Evolutionary conservation across 371 early-diverging fungal genomes (phyloP).

Genomic region (Mucor plumbeus): DNA sequence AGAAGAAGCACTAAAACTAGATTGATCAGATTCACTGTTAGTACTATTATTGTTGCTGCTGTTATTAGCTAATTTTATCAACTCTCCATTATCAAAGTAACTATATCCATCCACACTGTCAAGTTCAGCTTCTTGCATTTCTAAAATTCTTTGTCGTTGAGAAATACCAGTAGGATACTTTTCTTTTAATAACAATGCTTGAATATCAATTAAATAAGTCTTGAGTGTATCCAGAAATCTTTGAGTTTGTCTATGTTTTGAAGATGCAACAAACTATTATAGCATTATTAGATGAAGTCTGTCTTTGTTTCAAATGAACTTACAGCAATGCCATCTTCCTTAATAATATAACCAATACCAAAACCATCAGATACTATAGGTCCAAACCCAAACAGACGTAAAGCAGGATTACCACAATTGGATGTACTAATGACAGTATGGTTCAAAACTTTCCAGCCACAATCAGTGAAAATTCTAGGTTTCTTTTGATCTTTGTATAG

Average conservation of each 20-base stretch:
- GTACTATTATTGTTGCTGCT: background rate
- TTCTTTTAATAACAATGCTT: slow-evolving; percentile 47
- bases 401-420: slow-evolving; percentile 85
- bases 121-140: slow-evolving; percentile 46
- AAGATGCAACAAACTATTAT: slow-evolving; percentile 54
- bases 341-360: slow-evolving; percentile 90
- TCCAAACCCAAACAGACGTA: slow-evolving; percentile 90
- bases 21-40: slow-evolving; percentile 9
- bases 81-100: slow-evolving; percentile 56
- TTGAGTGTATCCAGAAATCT: slow-evolving; percentile 53
- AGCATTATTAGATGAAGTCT: background rate
- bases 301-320: slow-evolving; percentile 18
- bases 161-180: slow-evolving; percentile 53
- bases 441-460: slow-evolving; percentile 58
- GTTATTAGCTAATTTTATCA: background rate
- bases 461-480: slow-evolving; percentile 79
- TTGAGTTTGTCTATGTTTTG: slow-evolving; percentile 64
- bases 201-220: slow-evolving; percentile 49
- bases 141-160: slow-evolving; percentile 46
- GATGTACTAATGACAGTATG: slow-evolving; percentile 87
- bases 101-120: slow-evolving; percentile 47
- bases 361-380: slow-evolving; percentile 92
- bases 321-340: slow-evolving; percentile 66
- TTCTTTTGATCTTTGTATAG: slow-evolving; percentile 53
- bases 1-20: slow-evolving; percentile 11